Evolutionary conservation across 2,329 filamentous ascomycete genomes (phyloP), one percentile per base, ranked within the genome.

Genomic region (Penicillium sp.): DNA sequence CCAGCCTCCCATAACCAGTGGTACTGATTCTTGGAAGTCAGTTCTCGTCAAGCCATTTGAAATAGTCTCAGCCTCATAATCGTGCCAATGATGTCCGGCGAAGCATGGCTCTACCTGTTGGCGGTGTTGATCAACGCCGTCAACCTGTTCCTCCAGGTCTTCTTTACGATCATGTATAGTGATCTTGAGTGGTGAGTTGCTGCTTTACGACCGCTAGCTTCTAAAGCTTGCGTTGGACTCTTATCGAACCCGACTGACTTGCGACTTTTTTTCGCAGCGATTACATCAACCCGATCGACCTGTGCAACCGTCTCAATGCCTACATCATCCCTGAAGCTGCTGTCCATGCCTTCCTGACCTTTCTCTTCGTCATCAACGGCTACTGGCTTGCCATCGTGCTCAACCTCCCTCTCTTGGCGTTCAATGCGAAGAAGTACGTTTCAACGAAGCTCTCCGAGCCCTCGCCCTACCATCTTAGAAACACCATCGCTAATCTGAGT

Each of bases 151-250:
- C 78, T 98, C 41, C 93, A 98, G 74, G 92, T 98, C 59, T 98
- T 98, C 79, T 98, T 98, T 75, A 98, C 92, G 42, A 98, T 98
- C 65, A 98, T 98, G 93, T 98, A 96, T 74, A 95, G 87, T 70
- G 92, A 98, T 77, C 72, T 98, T 60, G 92, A 98, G 84, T 98
- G 92, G 89, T 94, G 74, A 61, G 85, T 75, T n/a, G 11, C 18
- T 30, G 23, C 13, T 16, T 28, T 13, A n/a, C 28, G 7, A 16
- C 9, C 13, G 8, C n/a, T 30, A 9, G 28, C 10, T 13, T 17
- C 12, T 1, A 6, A 14, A 27, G 9, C 22, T n/a, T 32, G 7
- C 8, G 10, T 38, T 30, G 17, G n/a, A 18, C 30, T 30, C 23
- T 26, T n/a, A 10, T 26, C 30, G 32, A 35, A 42, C 30, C 17